phyloP scores from a whole-genome alignment of 2,329 filamentous ascomycete genomes.

The Penicillium sp. region DNA sequence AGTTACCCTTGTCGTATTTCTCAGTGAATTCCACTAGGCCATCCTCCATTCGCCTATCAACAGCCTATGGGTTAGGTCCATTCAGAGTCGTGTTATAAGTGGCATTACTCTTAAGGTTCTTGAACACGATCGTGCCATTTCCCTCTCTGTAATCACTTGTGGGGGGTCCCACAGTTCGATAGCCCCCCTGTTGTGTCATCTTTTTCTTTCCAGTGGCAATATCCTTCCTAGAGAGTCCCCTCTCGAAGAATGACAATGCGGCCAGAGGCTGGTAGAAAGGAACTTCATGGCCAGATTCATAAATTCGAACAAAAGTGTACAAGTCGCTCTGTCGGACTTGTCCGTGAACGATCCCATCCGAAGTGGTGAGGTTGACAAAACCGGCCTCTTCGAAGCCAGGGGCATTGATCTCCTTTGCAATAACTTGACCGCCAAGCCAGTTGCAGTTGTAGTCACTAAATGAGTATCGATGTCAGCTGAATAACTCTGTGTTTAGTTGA shows the following conservation, averaged over 20 bases:
- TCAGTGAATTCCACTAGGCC: neutral
- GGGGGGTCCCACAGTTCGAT: constrained; percentile 9
- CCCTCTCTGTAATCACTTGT: constrained; percentile 24
- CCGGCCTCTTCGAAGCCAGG: constrained; percentile 15
- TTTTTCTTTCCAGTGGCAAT: constrained; percentile 49
- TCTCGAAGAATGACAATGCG: constrained; percentile 52
- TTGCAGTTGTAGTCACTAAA: constrained; percentile 28
- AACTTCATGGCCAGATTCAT: constrained; percentile 52
- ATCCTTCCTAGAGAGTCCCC: constrained; percentile 50
- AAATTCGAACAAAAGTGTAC: constrained; percentile 27
- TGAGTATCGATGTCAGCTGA: neutral
- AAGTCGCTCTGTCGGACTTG: constrained; percentile 19
- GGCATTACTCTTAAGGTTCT: constrained; percentile 43
- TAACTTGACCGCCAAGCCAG: constrained; percentile 18
- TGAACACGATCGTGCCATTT: constrained; percentile 43
- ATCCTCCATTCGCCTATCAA: neutral
- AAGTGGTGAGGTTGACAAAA: constrained; percentile 19
- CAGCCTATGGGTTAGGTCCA: constrained; percentile 39
- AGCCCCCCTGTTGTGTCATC: constrained; percentile 6
- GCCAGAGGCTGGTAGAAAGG: constrained; percentile 58
- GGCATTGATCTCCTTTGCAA: constrained; percentile 16
- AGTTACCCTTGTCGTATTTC: neutral
- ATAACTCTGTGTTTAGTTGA: neutral
- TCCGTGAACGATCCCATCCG: constrained; percentile 15
- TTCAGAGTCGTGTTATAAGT: constrained; percentile 52